Evolutionary conservation across 129 eudicot species (phyloP).

Genomic region (Tanacetum coccineum): DNA sequence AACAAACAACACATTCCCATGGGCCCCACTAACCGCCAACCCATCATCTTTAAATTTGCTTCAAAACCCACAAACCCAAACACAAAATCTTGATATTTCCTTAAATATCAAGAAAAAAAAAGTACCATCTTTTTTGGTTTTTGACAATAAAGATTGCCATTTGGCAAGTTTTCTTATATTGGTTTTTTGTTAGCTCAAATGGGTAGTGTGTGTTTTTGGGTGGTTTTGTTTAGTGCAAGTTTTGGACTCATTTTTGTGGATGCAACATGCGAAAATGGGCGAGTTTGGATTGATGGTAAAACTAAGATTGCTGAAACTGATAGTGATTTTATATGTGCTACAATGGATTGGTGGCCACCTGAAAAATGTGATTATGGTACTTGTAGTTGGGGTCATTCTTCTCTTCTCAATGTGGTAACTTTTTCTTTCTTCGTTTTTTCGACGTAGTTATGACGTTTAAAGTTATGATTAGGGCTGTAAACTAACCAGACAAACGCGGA

Average conservation of each 20-base stretch:
- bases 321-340: constrained; percentile 69
- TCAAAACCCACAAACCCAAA: constrained; percentile 20
- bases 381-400: constrained; percentile 81
- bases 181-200: constrained; percentile 35
- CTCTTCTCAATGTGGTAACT: constrained; percentile 78
- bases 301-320: constrained; percentile 50
- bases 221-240: constrained; percentile 17
- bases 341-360: constrained; percentile 99
- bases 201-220: constrained; percentile 41
- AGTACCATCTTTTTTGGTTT: not conserved
- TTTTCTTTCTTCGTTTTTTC: too few species aligned
- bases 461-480: too few species aligned
- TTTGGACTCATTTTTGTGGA: constrained; percentile 20
- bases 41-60: constrained; percentile 13
- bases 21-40: constrained; percentile 24
- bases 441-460: too few species aligned
- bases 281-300: constrained; percentile 46
- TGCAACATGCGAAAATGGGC: constrained; percentile 36
- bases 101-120: too few species aligned
- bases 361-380: constrained; percentile 82
- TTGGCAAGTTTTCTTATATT: constrained; percentile 11
- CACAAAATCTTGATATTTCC: constrained; percentile 5
- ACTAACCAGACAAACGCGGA: too few species aligned
- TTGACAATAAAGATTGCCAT: constrained; percentile 13
- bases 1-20: constrained; percentile 29